These are phyloP conservation scores for Anthracocystis walkeri DNA, from an alignment of 1,284 basidiomycete genomes.

Conservation along the genomic window DNA sequence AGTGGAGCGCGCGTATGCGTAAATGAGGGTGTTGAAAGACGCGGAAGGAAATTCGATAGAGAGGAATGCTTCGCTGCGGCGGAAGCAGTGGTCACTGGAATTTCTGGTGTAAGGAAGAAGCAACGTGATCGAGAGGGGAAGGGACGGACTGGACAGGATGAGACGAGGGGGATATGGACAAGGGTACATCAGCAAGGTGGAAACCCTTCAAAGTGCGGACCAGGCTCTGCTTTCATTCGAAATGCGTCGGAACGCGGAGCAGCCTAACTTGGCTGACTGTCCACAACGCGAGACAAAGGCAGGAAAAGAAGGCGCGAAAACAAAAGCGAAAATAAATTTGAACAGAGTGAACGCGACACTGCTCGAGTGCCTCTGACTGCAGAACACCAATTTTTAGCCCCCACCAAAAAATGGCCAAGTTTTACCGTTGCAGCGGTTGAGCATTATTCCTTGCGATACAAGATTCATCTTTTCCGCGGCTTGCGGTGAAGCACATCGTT, in stretches of 20 bases:
- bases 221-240: background rate
- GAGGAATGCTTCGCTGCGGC: background rate
- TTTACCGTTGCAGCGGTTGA: background rate
- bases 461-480: no score
- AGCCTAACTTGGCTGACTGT: background rate
- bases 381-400: background rate
- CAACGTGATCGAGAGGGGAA: background rate
- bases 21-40: constrained; percentile 34
- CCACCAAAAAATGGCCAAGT: background rate
- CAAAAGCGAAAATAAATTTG: background rate
- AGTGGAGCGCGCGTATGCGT: constrained; percentile 46
- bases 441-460: no score
- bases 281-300: background rate
- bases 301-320: background rate
- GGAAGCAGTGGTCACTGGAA: background rate
- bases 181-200: background rate
- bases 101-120: background rate
- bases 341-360: no score
- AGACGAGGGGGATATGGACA: background rate
- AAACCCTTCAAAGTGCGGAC: background rate
- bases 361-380: background rate
- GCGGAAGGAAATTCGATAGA: constrained; percentile 29
- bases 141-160: constrained; percentile 6
- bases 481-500: no score
- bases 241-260: background rate